Evolutionary conservation across 495 filamentous ascomycete species (phyloP).

Genomic region (Penicillium paradoxum): DNA sequence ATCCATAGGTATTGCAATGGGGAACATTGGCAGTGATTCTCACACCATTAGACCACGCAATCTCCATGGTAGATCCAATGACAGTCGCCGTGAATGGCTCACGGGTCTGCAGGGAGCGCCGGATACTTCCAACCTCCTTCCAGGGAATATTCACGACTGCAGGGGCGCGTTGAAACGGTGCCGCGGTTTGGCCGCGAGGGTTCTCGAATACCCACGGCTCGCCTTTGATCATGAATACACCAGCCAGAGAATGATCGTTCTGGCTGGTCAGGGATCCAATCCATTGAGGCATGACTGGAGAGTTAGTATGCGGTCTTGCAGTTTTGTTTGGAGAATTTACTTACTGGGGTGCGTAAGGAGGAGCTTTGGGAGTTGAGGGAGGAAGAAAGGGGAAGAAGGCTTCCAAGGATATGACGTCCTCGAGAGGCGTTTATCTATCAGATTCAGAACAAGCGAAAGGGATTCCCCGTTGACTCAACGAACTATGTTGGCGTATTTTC

Average conservation of each 20-base stretch:
- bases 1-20: background rate
- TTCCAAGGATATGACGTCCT: background rate
- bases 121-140: slow-evolving; percentile 5
- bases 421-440: background rate
- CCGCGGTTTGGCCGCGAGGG: background rate
- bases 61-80: slow-evolving; percentile 6
- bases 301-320: background rate
- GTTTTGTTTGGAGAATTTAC: background rate
- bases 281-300: slow-evolving; percentile 6
- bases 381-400: background rate
- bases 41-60: slow-evolving; percentile 5
- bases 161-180: slow-evolving; percentile 1
- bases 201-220: slow-evolving; percentile 9
- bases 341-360: background rate
- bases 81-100: slow-evolving; percentile 6
- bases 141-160: slow-evolving; percentile 8
- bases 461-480: background rate
- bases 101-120: background rate
- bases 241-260: slow-evolving; percentile 1
- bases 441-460: background rate
- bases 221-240: slow-evolving; percentile 6
- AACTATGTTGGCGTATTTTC: too few relatives aligned
- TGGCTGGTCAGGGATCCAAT: slow-evolving; percentile 1
- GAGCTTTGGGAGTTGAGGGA: background rate
- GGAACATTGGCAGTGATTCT: slow-evolving; percentile 8